Percentiles rank a stretch among this genome's conserved stretches.
phyloP scores from a whole-genome alignment of 176 grass and related monocot genomes.

The Rhynchospora breviuscula region DNA sequence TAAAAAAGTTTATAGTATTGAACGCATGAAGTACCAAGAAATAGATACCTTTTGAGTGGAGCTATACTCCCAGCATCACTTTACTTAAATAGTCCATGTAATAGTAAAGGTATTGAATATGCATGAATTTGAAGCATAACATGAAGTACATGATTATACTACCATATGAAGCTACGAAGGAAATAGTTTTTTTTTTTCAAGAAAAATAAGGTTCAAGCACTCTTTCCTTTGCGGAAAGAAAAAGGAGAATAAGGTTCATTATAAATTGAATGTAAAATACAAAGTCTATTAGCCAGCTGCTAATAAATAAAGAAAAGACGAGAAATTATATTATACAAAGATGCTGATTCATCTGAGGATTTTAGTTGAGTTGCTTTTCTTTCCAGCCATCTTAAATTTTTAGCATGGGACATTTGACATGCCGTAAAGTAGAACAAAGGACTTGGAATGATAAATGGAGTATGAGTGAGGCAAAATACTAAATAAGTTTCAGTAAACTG shows the following conservation, averaged over 20 bases:
- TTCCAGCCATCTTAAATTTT: not conserved
- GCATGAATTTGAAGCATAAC: conserved; percentile 49
- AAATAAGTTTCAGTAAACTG: conserved; percentile 52
- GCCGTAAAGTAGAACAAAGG: conserved; percentile 78
- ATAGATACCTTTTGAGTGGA: conserved; percentile 80
- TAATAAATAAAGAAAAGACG: conserved; percentile 37
- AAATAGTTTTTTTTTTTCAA: conserved; percentile 26
- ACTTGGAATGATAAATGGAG: conserved; percentile 67
- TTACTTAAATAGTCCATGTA: conserved; percentile 70
- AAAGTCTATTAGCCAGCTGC: not conserved
- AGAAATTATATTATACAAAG: not conserved
- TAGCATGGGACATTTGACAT: not conserved
- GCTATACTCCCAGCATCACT: conserved; percentile 68
- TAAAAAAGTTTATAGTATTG: not conserved
- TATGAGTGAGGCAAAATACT: conserved; percentile 44
- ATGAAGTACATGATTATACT: conserved; percentile 53
- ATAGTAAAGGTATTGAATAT: conserved; percentile 81
- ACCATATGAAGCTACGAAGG: conserved; percentile 59
- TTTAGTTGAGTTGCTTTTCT: not conserved
- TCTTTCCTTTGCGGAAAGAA: too few relatives aligned
- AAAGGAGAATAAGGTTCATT: too few relatives aligned
- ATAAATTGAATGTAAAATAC: too few relatives aligned
- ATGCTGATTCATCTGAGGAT: not conserved
- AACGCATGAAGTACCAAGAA: not conserved
- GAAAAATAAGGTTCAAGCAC: too few relatives aligned